These are phyloP conservation scores for Gracilaria vermiculophylla DNA, from an alignment of 23 red algal species.

Conservation along the genomic window DNA sequence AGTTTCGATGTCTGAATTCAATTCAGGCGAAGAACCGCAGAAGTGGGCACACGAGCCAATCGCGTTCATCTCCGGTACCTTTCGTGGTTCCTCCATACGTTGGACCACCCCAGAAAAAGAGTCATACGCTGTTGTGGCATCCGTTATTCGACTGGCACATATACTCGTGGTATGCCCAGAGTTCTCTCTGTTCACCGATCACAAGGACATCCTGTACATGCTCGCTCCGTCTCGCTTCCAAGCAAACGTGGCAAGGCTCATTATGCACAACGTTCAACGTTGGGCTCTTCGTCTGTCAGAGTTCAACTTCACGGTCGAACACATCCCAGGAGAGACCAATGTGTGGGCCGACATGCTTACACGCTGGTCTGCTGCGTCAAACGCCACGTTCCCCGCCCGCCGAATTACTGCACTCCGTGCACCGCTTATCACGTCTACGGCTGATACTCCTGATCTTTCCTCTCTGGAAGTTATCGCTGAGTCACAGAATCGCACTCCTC, in stretches of 20 bases:
- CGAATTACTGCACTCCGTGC: not conserved
- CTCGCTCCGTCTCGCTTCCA: not conserved
- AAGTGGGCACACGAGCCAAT: not conserved
- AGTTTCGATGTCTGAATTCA: not conserved
- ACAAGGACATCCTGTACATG: slow-evolving; percentile 1
- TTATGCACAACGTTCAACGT: not conserved
- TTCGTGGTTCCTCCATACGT: not conserved
- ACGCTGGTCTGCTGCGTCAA: not conserved
- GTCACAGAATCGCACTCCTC: not conserved
- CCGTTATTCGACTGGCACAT: not conserved
- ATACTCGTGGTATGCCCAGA: not conserved
- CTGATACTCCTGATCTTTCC: not conserved
- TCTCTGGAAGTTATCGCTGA: not conserved
- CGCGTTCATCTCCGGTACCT: not conserved
- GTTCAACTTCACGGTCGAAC: slow-evolving; percentile 3
- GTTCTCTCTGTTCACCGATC: slow-evolving; percentile 15
- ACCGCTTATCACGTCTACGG: not conserved
- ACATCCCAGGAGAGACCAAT: not conserved
- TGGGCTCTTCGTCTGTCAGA: slow-evolving; percentile 10
- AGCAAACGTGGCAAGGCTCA: not conserved
- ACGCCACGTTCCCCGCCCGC: not conserved
- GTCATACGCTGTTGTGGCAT: not conserved
- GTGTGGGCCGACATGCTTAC: slow-evolving; percentile 2
- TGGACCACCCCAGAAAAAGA: slow-evolving; percentile 7
- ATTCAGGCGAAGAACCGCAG: not conserved